Evolutionary conservation across 140 eudicot species (phyloP).

Genomic region (Cichorium intybus): DNA sequence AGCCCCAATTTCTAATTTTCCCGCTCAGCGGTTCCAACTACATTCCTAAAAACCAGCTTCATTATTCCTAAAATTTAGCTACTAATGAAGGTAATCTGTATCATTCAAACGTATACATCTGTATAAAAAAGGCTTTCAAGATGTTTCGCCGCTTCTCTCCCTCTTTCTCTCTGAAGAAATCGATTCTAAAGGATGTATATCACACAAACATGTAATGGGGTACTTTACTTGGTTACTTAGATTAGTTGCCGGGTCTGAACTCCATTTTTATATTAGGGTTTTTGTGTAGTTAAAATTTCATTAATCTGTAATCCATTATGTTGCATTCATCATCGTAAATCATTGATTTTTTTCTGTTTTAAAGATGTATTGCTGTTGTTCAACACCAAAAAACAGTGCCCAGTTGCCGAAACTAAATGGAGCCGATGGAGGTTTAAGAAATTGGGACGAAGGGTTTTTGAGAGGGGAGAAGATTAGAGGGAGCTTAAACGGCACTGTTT

Average conservation of each 20-base stretch:
- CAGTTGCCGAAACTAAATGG: constrained; percentile 37
- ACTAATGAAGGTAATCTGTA: too few species aligned
- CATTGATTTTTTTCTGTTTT: constrained; percentile 8
- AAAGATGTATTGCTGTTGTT: constrained; percentile 66
- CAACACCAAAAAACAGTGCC: constrained; percentile 51
- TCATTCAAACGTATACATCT: too few species aligned
- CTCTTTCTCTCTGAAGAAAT: too few species aligned
- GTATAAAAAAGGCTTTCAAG: too few species aligned
- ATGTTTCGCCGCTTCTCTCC: too few species aligned
- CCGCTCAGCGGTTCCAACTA: too few species aligned
- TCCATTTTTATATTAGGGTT: constrained; percentile 19
- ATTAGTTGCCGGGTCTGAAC: constrained; percentile 13
- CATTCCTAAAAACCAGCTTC: too few species aligned
- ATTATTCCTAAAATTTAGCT: too few species aligned
- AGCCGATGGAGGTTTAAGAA: constrained; percentile 24
- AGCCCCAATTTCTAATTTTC: too few species aligned
- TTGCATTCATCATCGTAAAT: constrained; percentile 15
- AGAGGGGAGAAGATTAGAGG: constrained; percentile 65
- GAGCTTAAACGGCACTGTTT: constrained; percentile 40
- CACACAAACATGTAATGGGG: too few species aligned
- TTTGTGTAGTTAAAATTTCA: constrained; percentile 14
- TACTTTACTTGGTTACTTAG: constrained; percentile 91
- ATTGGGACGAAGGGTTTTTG: constrained; percentile 51
- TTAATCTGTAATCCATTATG: constrained; percentile 12
- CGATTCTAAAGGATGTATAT: too few species aligned